A percentile compares a stretch with the other conserved stretches of the same genome.
Evolutionary conservation across 2,329 filamentous ascomycete genomes (phyloP).

Genomic region (Beauveria caledonica): DNA sequence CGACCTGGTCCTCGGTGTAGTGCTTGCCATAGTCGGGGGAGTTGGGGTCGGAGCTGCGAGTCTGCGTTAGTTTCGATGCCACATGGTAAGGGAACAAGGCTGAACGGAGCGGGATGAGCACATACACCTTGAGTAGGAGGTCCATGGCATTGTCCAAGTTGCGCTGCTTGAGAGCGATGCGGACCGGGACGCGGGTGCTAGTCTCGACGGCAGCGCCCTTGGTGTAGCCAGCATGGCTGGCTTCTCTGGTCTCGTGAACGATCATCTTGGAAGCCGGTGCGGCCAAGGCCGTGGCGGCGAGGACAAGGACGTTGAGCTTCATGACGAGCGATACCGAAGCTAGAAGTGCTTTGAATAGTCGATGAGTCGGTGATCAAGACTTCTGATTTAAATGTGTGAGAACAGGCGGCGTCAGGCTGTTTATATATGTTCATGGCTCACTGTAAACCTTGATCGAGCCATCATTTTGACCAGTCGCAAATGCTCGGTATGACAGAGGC

Average conservation of each 20-base stretch:
- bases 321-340: not conserved
- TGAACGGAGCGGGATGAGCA: not conserved
- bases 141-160: constrained; percentile 10
- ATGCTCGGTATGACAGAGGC: not conserved
- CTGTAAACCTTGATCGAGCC: too few relatives aligned
- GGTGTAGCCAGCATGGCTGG: not conserved
- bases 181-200: constrained; percentile 1
- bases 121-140: constrained; percentile 6
- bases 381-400: not conserved
- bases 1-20: constrained; percentile 7
- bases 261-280: not conserved
- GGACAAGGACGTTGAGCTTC: not conserved
- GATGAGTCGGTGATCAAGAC: not conserved
- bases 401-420: too few relatives aligned
- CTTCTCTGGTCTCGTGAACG: not conserved
- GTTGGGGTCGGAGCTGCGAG: not conserved
- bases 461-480: not conserved
- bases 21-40: constrained; percentile 8
- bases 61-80: not conserved
- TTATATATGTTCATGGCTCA: too few relatives aligned
- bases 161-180: constrained; percentile 9
- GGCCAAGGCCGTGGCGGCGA: not conserved
- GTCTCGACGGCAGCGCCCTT: not conserved
- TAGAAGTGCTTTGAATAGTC: not conserved
- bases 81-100: not conserved